These are phyloP conservation scores for Trichomonas vaginalis DNA, from an alignment of 208 protist species.

Conservation along the genomic window DNA sequence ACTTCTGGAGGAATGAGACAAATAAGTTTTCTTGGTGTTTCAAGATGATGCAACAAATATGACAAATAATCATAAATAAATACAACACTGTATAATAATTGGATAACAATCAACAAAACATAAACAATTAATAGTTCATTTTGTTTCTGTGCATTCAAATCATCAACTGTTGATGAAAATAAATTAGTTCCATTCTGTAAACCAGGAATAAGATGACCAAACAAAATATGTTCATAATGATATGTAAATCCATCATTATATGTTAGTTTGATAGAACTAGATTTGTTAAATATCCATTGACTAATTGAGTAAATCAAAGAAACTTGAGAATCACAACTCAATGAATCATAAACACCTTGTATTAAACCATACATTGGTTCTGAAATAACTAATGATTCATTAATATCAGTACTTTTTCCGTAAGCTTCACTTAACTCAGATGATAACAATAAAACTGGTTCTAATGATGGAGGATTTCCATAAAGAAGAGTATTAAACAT, in stretches of 20 bases:
- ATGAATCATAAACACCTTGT: not conserved
- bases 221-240: not conserved
- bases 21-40: not conserved
- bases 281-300: not conserved
- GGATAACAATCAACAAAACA: not conserved
- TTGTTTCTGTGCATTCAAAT: not conserved
- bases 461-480: not conserved
- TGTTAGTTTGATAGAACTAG: not conserved
- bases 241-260: not conserved
- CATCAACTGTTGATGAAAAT: not conserved
- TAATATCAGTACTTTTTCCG: not conserved
- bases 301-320: not conserved
- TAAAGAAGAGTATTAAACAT: not conserved
- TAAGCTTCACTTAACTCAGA: not conserved
- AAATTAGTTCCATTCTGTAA: not conserved
- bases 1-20: not conserved
- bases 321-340: not conserved
- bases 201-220: not conserved
- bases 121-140: not conserved
- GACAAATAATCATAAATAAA: not conserved
- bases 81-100: not conserved
- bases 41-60: not conserved
- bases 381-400: not conserved
- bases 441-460: not conserved
- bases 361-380: not conserved